Evolutionary conservation across 148 eudicot species (phyloP), one percentile per base, ranked within the genome.

Genomic region (Pouteria glomerata): DNA sequence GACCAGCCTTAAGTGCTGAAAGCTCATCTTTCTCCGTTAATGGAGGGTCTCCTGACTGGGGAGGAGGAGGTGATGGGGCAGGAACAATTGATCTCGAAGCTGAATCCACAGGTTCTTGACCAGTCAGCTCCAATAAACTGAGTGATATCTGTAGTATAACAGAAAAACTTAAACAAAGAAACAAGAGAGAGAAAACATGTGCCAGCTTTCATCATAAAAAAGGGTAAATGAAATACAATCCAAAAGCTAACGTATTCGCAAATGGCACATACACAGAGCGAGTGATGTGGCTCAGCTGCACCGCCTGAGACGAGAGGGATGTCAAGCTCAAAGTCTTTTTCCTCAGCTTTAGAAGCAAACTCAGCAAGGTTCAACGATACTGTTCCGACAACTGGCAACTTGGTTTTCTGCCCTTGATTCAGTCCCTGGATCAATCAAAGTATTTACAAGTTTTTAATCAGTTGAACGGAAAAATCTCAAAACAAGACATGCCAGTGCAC

Each of bases 1-100:
- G 80, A 60, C 98, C 89, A 1, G 97, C 97, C 79, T 94, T 91
- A n/a, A 94, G 86, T 18, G 93, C 93, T 74, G 98, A 94, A 71
- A 85, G 82, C 72, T 94, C 98, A 50, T 94, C 96, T 80, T 87
- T 94, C 76, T 87, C 96, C 16, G 82, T 23, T 29, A 89, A 72
- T 55, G 69, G 72, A 18, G 82, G 68, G 51, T 83, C 91, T 48
- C 66, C 78, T 11, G 84, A 45, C 53, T 64, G 75, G 16, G 83
- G 63, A 67, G 89, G 76, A 8, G 82, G 61, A 56, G 89, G 74
- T 44, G 84, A 77, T 29, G 74, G 8, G 50, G 74, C 73, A 37
- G 87, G 76, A 71, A 73, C 76, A 56, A 79, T 57, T 16, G 85
- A 74, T 53, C 75, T 82, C 68, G 82, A 86, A 0, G 78, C 74